Percentiles rank a stretch among this genome's conserved stretches.
Evolutionary conservation across 495 filamentous ascomycete genomes (phyloP).

Genomic region (Pseudotulostoma volvatum): DNA sequence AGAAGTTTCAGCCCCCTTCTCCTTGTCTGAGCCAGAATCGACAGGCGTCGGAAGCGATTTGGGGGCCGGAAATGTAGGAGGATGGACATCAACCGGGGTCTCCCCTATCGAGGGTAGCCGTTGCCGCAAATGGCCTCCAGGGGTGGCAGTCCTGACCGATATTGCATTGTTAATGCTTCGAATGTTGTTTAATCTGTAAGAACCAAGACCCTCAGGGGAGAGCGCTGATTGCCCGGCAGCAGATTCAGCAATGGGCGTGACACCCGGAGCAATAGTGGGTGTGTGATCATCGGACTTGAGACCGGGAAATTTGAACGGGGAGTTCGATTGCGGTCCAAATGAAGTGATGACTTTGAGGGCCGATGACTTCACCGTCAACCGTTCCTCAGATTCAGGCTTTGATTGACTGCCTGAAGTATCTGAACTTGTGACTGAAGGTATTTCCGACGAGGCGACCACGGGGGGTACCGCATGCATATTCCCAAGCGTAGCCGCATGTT

Average conservation of each 20-base stretch:
- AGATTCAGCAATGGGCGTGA: constrained; percentile 86
- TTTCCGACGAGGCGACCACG: constrained; percentile 30
- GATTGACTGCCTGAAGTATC: constrained; percentile 15
- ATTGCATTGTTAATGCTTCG: constrained; percentile 47
- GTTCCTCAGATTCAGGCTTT: constrained; percentile 12
- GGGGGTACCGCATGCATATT: constrained; percentile 20
- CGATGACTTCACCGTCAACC: constrained; percentile 52
- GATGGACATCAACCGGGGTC: constrained; percentile 41
- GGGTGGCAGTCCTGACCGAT: constrained; percentile 56
- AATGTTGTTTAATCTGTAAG: constrained; percentile 43
- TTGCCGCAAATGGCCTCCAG: constrained; percentile 48
- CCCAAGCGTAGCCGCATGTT: constrained; percentile 38
- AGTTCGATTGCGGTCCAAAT: constrained; percentile 46
- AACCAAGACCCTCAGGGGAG: constrained; percentile 53
- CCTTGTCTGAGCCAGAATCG: constrained; percentile 34
- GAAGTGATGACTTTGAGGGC: constrained; percentile 85
- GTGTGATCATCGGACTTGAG: constrained; percentile 51
- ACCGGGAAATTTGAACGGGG: constrained; percentile 52
- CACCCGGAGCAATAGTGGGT: constrained; percentile 56
- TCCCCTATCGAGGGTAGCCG: constrained; percentile 79
- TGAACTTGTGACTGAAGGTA: constrained; percentile 14
- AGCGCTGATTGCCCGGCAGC: constrained; percentile 75
- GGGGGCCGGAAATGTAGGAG: constrained; percentile 27
- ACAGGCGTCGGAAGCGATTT: constrained; percentile 24
- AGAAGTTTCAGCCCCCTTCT: constrained; percentile 15